These are phyloP conservation scores for Irpex rosettiformis DNA, from an alignment of 1,284 basidiomycete species.

Conservation along the genomic window DNA sequence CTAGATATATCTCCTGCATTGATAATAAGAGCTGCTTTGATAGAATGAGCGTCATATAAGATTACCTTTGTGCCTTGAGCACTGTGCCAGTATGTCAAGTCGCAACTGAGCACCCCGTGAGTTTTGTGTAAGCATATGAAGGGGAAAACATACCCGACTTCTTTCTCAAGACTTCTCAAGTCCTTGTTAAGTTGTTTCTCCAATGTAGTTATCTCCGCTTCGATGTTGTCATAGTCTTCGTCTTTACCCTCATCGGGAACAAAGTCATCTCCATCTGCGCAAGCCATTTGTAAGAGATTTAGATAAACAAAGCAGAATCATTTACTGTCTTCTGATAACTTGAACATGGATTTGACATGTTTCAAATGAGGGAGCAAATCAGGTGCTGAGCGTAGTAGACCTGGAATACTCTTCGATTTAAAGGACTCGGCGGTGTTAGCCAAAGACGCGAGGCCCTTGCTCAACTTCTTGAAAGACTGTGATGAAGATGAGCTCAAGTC, in stretches of 20 bases:
- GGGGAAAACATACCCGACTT: conserved; percentile 45
- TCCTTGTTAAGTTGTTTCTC: conserved; percentile 70
- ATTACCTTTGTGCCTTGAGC: conserved; percentile 74
- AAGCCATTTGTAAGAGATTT: neutral
- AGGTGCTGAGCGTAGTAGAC: conserved; percentile 77
- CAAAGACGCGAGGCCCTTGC: conserved; percentile 62
- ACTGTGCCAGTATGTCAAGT: conserved; percentile 82
- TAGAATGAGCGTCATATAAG: neutral
- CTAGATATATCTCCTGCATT: conserved; percentile 79
- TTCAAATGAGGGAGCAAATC: conserved; percentile 70
- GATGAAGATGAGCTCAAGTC: neutral
- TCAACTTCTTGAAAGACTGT: conserved; percentile 77
- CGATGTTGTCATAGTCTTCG: conserved; percentile 75
- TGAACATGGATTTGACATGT: conserved; percentile 73
- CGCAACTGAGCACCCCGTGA: conserved; percentile 33
- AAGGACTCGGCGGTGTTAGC: conserved; percentile 68
- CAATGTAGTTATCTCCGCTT: conserved; percentile 62
- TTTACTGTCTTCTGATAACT: conserved; percentile 61
- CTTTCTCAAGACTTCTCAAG: conserved; percentile 58
- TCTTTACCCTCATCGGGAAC: conserved; percentile 82
- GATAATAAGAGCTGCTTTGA: neutral
- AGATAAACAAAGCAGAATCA: neutral
- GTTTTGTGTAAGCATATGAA: conserved; percentile 7
- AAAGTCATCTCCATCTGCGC: conserved; percentile 48
- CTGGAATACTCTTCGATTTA: conserved; percentile 70